Evolutionary conservation across 371 early-diverging fungal species (phyloP).

Genomic region (Lichtheimia hyalospora): DNA sequence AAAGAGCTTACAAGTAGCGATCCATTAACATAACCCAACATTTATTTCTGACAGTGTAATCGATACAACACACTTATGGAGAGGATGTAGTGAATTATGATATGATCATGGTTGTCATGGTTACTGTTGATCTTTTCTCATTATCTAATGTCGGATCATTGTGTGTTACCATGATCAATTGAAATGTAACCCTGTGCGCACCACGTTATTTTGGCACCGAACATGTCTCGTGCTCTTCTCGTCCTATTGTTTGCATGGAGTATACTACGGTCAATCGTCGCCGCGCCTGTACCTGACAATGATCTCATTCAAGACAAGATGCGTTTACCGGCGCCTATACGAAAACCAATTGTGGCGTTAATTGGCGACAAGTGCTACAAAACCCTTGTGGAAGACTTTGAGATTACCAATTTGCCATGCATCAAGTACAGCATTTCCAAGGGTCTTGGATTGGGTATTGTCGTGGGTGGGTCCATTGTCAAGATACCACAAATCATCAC

Average conservation of each 20-base stretch:
- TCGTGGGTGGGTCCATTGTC: conserved; percentile 85
- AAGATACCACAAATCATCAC: conserved; percentile 96
- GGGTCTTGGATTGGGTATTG: conserved; percentile 89
- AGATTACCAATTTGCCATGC: conserved; percentile 71
- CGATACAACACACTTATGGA: too few relatives aligned
- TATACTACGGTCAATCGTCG: not conserved
- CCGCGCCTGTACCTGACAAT: conserved; percentile 8
- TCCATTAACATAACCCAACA: too few relatives aligned
- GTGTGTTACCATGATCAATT: too few relatives aligned
- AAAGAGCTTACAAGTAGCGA: too few relatives aligned
- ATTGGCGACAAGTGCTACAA: conserved; percentile 73
- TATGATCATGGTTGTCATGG: too few relatives aligned
- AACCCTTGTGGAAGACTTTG: conserved; percentile 65
- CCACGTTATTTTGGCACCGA: too few relatives aligned
- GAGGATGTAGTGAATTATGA: too few relatives aligned
- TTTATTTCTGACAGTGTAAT: too few relatives aligned
- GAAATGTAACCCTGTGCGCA: too few relatives aligned
- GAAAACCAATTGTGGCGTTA: conserved; percentile 58
- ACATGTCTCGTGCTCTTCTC: conserved; percentile 8
- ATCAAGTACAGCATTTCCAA: conserved; percentile 84
- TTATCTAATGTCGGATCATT: too few relatives aligned
- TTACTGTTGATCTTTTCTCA: too few relatives aligned
- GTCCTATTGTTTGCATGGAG: conserved; percentile 3
- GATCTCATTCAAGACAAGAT: conserved; percentile 18
- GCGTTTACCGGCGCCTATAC: conserved; percentile 46